Conservation (phyloP, 768 basidiomycete species). For the Tulasnella sp. region DNA sequence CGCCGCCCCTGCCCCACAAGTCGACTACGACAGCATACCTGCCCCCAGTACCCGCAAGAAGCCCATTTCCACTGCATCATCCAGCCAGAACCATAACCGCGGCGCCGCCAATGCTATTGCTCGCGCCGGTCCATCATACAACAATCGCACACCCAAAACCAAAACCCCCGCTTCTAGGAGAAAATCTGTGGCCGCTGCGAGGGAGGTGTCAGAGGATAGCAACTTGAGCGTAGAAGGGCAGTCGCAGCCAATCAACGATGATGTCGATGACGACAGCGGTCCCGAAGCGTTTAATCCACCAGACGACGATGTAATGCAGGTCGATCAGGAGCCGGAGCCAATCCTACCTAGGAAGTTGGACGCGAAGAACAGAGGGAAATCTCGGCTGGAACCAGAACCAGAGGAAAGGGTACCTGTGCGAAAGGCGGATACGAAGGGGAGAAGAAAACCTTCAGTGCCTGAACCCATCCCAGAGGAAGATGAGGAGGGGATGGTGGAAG, state of each 20-base stretch:
- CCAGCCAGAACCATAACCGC: not conserved
- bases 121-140: not conserved
- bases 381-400: not conserved
- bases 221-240: not conserved
- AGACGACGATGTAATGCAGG: conserved; percentile 1
- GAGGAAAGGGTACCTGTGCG: not conserved
- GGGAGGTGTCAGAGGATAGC: no score
- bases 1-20: not conserved
- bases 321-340: not conserved
- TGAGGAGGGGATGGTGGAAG: conserved; percentile 1
- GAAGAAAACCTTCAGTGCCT: not conserved
- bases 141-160: not conserved
- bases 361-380: not conserved
- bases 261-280: conserved; percentile 13
- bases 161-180: not conserved
- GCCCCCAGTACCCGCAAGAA: not conserved
- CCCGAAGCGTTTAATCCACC: not conserved
- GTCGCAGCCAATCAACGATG: not conserved
- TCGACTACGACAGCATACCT: conserved; percentile 14
- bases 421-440: not conserved
- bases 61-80: not conserved
- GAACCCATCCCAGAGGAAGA: conserved; percentile 2
- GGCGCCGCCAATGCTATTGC: not conserved
- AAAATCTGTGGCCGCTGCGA: not conserved
- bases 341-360: not conserved